phyloP scores from a whole-genome alignment of 2,329 filamentous ascomycete genomes.

The Ampelomyces quisqualis region DNA sequence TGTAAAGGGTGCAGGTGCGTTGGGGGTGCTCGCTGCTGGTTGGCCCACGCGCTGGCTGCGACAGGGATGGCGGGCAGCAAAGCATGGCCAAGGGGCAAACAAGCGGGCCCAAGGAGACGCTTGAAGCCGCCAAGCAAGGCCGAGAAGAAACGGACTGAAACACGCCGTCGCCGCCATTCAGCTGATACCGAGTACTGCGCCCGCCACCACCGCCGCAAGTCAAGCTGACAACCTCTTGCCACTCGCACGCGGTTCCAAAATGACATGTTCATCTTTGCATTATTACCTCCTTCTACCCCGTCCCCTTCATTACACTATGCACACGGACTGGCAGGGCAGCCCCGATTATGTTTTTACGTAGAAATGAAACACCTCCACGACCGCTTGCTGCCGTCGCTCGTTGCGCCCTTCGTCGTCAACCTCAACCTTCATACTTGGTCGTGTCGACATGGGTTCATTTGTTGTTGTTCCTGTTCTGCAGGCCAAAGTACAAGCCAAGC shows the following conservation, averaged over 20 bases:
- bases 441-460: too few relatives aligned
- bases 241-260: too few relatives aligned
- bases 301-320: slow-evolving; percentile 10
- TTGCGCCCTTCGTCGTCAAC: too few relatives aligned
- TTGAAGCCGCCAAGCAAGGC: slow-evolving; percentile 13
- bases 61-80: slow-evolving; percentile 13
- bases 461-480: background rate
- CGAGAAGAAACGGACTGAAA: slow-evolving; percentile 16
- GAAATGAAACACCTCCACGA: slow-evolving; percentile 3
- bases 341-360: slow-evolving; percentile 1
- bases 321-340: slow-evolving; percentile 6
- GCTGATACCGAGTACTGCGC: too few relatives aligned
- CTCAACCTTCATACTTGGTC: too few relatives aligned
- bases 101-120: slow-evolving; percentile 12
- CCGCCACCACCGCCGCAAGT: too few relatives aligned
- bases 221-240: too few relatives aligned
- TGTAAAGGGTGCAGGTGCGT: slow-evolving; percentile 1
- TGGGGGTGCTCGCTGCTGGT: background rate
- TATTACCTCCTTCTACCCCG: slow-evolving; percentile 1
- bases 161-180: slow-evolving; percentile 13
- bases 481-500: slow-evolving; percentile 52
- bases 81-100: slow-evolving; percentile 14
- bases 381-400: too few relatives aligned
- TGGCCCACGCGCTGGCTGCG: background rate
- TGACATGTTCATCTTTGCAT: background rate